A percentile compares a stretch with the other conserved stretches of the same genome.
Conservation (phyloP, 768 basidiomycete species). For the Suillus plorans region DNA sequence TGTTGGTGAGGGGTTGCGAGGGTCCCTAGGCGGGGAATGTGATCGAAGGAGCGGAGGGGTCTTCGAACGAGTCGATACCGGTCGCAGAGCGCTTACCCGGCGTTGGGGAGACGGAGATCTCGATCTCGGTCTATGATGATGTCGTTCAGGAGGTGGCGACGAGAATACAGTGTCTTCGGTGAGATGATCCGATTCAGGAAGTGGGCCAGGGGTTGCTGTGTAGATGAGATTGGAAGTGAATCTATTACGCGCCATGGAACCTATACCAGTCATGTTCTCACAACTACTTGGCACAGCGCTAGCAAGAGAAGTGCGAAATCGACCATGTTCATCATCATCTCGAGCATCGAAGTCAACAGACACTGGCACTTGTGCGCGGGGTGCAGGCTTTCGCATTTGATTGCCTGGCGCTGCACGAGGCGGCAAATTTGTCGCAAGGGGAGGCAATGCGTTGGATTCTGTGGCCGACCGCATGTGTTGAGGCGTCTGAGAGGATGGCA, state of each 20-base stretch:
- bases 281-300: slow-evolving; percentile 51
- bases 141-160: slow-evolving; percentile 15
- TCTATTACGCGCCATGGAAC: slow-evolving; percentile 34
- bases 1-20: slow-evolving; percentile 23
- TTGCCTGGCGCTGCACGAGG: slow-evolving; percentile 32
- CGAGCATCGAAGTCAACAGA: slow-evolving; percentile 48
- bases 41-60: slow-evolving; percentile 39
- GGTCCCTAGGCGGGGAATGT: slow-evolving; percentile 24
- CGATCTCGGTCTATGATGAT: slow-evolving; percentile 14
- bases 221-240: slow-evolving; percentile 22
- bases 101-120: slow-evolving; percentile 26
- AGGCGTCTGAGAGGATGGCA: slow-evolving; percentile 14
- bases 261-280: slow-evolving; percentile 70
- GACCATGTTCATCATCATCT: slow-evolving; percentile 32
- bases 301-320: slow-evolving; percentile 46
- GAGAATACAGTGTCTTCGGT: slow-evolving; percentile 18
- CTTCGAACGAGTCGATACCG: slow-evolving; percentile 38
- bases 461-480: slow-evolving; percentile 38
- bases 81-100: slow-evolving; percentile 28
- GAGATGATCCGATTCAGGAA: slow-evolving; percentile 12
- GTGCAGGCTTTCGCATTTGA: slow-evolving; percentile 60
- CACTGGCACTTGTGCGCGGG: slow-evolving; percentile 60
- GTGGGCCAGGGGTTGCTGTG: slow-evolving; percentile 13
- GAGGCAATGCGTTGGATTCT: slow-evolving; percentile 27
- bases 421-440: slow-evolving; percentile 18